Base-by-base conservation (phyloP, 2,329 filamentous ascomycete species). In the Lojkania enalia region DNA sequence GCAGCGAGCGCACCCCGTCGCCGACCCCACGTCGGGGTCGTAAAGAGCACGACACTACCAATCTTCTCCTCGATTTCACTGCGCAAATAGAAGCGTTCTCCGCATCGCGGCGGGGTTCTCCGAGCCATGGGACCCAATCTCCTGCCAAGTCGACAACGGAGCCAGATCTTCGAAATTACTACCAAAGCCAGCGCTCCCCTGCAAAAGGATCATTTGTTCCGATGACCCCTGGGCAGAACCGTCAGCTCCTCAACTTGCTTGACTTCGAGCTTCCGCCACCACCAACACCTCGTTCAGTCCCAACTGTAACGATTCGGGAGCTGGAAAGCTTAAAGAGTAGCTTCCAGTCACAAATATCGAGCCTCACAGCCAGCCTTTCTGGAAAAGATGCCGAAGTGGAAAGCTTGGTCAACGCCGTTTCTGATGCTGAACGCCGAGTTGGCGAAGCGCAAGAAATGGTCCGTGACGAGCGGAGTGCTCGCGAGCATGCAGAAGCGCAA, bases 201-300 rank as follows among this genome's bases (percentile, higher is more conserved):
- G 61, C 58, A 6, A 67, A 67, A 35, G 59, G 53, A 23, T 36
- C 49, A 25, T 44, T 55, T 33, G 54, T 64, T 11, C 58, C 62
- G n/a, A 45, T 55, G n/a, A 67, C 63, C 18, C 66, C 64, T 35
- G 53, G 52, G 29, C 63, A 64, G 20, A 64, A 57, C 30, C 61
- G 64, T 5, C 61, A 66, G 5, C 51, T 67, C 33, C 36, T 69
- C 36, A 67, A 69, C 31, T 51, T 69, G 3, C 81, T 95, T 35
- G 90, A 95, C 70, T 94, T 95, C 64, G 94, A 97, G 60, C 87
- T 97, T 7, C 90, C 91, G n/a, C 90, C 92, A 0, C 84, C 90
- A 56, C 90, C 92, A 2, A 97, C 94, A 0, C 94, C 94, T 12
- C 85, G 92, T 50, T 96, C 90, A 43, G 82, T 97, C 27, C 94